A percentile compares a stretch with the other conserved stretches of the same genome.
These are phyloP conservation scores for Starmerella sp. DNA, from an alignment of 805 yeast species.

Conservation along the genomic window DNA sequence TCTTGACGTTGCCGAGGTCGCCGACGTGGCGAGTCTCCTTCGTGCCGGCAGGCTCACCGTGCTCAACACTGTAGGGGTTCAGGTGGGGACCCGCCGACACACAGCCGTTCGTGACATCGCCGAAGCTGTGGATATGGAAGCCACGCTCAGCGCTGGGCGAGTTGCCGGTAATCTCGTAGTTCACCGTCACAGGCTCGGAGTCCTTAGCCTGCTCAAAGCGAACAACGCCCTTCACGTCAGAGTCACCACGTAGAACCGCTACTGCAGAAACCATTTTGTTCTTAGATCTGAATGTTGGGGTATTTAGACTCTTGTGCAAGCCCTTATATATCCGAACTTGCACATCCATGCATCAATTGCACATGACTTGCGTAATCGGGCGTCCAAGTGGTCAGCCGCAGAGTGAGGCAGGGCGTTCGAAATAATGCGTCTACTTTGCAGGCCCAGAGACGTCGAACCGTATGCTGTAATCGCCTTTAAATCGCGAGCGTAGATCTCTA, in stretches of 20 bases:
- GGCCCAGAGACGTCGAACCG: too few species aligned
- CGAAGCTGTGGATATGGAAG: conserved; percentile 96
- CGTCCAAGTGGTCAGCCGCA: neutral
- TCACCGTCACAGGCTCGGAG: conserved; percentile 67
- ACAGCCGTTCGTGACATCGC: conserved; percentile 99
- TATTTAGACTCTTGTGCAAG: neutral
- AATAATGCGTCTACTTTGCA: too few species aligned
- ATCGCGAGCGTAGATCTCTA: too few species aligned
- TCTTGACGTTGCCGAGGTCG: conserved; percentile 87
- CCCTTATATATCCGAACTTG: neutral
- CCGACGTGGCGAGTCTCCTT: conserved; percentile 71
- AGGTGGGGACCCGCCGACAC: conserved; percentile 97
- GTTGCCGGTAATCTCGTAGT: conserved; percentile 86
- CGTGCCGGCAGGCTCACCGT: conserved; percentile 65
- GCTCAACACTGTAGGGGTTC: conserved; percentile 77
- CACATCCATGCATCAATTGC: neutral
- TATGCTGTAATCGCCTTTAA: too few species aligned
- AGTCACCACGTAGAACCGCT: conserved; percentile 94
- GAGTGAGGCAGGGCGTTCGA: neutral
- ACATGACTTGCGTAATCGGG: conserved; percentile 4
- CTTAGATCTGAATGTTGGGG: neutral
- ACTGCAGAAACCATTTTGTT: conserved; percentile 37
- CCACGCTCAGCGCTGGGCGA: conserved; percentile 69
- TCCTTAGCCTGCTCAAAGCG: conserved; percentile 75
- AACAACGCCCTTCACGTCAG: conserved; percentile 79